Evolutionary conservation across 768 basidiomycete species (phyloP).

Genomic region (Boletellus ananas): DNA sequence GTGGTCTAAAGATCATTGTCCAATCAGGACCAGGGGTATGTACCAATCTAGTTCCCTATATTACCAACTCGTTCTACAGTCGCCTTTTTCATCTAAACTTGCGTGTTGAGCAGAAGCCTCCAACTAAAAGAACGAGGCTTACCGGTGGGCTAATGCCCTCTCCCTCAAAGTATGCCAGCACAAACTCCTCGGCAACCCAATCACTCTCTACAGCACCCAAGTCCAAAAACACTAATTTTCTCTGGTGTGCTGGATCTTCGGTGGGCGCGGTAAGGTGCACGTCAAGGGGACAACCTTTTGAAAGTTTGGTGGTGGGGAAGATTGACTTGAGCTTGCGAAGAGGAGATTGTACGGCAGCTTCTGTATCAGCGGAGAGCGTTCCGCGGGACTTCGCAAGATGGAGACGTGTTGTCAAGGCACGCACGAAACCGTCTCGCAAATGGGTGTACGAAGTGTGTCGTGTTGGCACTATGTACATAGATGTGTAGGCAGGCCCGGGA

Average conservation of each 20-base stretch:
- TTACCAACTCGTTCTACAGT: slow-evolving; percentile 21
- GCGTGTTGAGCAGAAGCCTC: not conserved
- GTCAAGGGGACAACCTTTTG: slow-evolving; percentile 67
- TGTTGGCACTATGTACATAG: slow-evolving; percentile 58
- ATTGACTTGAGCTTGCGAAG: slow-evolving; percentile 71
- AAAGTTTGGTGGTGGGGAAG: slow-evolving; percentile 65
- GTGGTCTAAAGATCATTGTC: not conserved
- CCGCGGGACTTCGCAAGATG: slow-evolving; percentile 48
- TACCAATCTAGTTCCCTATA: slow-evolving; percentile 16
- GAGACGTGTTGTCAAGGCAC: slow-evolving; percentile 64
- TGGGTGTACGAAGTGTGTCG: slow-evolving; percentile 75
- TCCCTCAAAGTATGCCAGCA: slow-evolving; percentile 72
- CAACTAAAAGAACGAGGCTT: slow-evolving; percentile 24
- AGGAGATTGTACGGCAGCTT: slow-evolving; percentile 54
- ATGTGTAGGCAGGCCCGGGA: not conserved
- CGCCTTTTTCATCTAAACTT: slow-evolving; percentile 28
- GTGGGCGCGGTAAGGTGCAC: slow-evolving; percentile 60
- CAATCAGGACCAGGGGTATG: not conserved
- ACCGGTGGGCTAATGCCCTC: slow-evolving; percentile 70
- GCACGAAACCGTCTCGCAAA: slow-evolving; percentile 78
- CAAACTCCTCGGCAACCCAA: slow-evolving; percentile 73
- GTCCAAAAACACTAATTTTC: slow-evolving; percentile 64
- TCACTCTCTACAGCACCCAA: slow-evolving; percentile 67
- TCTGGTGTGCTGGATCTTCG: slow-evolving; percentile 40
- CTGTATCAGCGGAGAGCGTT: slow-evolving; percentile 55